Percentiles rank a stretch among this genome's conserved stretches.
phyloP scores from a whole-genome alignment of 768 basidiomycete species.

The Rhodotorula diobovata region DNA sequence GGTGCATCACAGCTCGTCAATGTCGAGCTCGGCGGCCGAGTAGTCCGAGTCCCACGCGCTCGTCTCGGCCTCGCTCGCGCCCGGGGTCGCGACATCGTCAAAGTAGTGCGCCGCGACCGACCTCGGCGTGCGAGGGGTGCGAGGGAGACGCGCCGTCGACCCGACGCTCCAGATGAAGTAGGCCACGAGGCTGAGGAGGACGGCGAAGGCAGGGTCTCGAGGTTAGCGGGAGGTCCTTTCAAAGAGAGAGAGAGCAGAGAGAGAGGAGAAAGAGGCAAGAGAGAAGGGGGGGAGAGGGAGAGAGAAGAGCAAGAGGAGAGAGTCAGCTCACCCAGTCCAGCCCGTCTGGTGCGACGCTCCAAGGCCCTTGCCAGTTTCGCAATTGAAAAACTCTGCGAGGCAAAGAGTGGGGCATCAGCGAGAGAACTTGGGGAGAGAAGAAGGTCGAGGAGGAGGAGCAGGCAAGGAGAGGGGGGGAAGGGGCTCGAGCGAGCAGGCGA shows the following conservation, averaged over 20 bases:
- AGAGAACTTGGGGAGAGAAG: too few relatives aligned
- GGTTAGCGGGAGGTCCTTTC: neutral
- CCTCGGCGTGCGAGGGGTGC: slow-evolving; percentile 76
- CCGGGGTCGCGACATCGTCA: slow-evolving; percentile 54
- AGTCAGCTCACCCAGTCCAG: slow-evolving; percentile 55
- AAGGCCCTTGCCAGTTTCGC: slow-evolving; percentile 81
- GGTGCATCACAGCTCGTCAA: neutral
- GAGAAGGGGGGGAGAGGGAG: neutral
- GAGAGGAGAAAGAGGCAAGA: neutral
- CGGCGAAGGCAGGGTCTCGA: too few relatives aligned
- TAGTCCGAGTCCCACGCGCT: neutral
- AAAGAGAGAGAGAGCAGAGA: neutral
- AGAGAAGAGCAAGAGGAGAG: too few relatives aligned
- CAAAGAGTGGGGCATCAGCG: too few relatives aligned
- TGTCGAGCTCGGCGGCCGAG: neutral
- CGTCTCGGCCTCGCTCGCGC: slow-evolving; percentile 8
- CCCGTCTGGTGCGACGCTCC: slow-evolving; percentile 99
- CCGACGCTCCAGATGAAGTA: slow-evolving; percentile 51
- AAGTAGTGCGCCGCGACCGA: slow-evolving; percentile 81
- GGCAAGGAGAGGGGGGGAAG: too few relatives aligned
- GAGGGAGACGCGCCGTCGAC: slow-evolving; percentile 78
- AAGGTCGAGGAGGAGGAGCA: too few relatives aligned
- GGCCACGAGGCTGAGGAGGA: slow-evolving; percentile 53
- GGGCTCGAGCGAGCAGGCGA: too few relatives aligned
- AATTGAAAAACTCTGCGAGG: slow-evolving; percentile 72